Base-by-base conservation (phyloP, 352 stramenopile genomes). In the Globisporangium parvum region DNA sequence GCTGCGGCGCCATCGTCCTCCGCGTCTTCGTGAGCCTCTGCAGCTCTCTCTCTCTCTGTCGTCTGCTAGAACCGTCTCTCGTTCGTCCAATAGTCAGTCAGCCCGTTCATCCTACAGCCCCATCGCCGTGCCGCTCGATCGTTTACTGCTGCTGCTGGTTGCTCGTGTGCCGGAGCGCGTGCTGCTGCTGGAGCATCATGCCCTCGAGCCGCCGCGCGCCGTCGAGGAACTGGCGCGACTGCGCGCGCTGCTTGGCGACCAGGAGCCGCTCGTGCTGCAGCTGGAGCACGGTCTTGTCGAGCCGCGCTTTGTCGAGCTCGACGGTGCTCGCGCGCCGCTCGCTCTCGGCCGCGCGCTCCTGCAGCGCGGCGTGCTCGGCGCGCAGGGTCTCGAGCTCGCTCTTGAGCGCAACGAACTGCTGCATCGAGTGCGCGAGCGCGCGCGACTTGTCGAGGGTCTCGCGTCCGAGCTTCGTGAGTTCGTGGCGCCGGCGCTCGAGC, bases 221-320 rank as follows among this genome's bases (percentile, higher is more conserved):
- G 51, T 91, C 74, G 20, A 91, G 60, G 50, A 93, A 77, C 52
- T 88, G 75, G 21, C 80, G 77, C 55, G 80, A 91, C 63, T 93
- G 74, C 60, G 85, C 60, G 42, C 80, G 83, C 64, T 90, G 78
- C 58, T 85, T 89, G 39, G 77, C 77, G 20, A 91, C 69, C 50
- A 80, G 46, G 14, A 91, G 62, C 6, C 77, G 71, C 60, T 93
- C 83, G 21, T 82, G 80, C 53, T 91, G 73, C 44, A 93, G 64
- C 47, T 84, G 71, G 23, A 69, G 61, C 15, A 71, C 63, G 2
- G 77, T 67, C 21, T 76, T 67, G 28, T 88, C 77, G 26, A 93
- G 58, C 21, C 66, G 62, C 41, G 68, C 69, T 45, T 77, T 73
- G 54, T 85, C 67, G 41, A 65, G 57, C 53, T 83, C 54, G 4